A percentile compares a stretch with the other conserved stretches of the same genome.
Evolutionary conservation across 306 rosid genomes (phyloP).

Genomic region (Corylus heterophylla): DNA sequence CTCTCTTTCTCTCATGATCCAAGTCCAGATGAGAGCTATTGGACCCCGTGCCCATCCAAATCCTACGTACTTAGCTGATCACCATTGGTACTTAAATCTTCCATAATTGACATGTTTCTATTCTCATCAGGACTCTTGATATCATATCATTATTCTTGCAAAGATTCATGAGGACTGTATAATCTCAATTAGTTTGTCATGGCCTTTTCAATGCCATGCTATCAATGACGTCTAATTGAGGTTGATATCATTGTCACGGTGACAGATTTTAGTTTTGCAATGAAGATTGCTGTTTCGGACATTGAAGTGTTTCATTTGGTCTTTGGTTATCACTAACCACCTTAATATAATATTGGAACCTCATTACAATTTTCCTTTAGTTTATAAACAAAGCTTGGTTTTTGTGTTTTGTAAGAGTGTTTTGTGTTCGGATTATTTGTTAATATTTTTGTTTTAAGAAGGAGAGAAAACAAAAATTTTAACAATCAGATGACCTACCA

Average conservation of each 20-base stretch:
- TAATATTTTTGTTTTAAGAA: no score
- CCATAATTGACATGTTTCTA: background rate
- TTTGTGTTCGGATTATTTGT: no score
- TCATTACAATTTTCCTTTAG: background rate
- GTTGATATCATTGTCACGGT: background rate
- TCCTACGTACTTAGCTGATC: no score
- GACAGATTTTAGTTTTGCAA: background rate
- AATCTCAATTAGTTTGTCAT: no score
- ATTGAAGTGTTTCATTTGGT: background rate
- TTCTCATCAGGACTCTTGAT: background rate
- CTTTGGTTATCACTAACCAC: background rate
- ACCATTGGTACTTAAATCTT: no score
- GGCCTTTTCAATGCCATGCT: background rate
- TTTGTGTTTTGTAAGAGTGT: no score
- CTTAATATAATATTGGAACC: background rate
- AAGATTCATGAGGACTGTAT: background rate
- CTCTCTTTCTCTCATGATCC: no score
- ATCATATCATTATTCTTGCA: background rate
- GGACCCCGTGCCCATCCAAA: no score
- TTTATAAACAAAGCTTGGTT: background rate
- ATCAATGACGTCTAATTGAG: background rate
- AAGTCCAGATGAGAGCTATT: no score
- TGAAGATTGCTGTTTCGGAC: background rate
- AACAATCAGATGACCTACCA: conserved; percentile 14
- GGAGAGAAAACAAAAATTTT: background rate